Conservation (phyloP, 1,284 basidiomycete genomes). For the Cryptococcus sp. region DNA sequence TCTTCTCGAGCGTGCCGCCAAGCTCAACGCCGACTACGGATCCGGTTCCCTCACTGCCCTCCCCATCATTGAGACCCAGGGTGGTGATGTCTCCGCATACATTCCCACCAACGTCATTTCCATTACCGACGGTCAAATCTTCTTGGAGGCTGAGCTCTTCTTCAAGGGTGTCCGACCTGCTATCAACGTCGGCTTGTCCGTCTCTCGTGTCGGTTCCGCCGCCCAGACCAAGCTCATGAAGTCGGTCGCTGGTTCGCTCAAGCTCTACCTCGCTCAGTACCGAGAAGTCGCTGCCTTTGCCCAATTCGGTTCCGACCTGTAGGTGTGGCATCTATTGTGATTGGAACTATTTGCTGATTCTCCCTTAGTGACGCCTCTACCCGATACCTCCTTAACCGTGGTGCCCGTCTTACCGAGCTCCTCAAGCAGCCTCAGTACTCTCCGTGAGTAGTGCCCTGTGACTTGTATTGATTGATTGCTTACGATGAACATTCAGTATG, state of each 20-base stretch:
- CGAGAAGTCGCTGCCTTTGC: constrained; percentile 97
- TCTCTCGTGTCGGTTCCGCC: constrained; percentile 99
- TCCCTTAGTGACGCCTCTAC: constrained; percentile 79
- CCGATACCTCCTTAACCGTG: constrained; percentile 94
- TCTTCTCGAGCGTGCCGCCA: constrained; percentile 98
- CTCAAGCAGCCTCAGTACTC: constrained; percentile 99
- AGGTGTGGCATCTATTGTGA: not conserved
- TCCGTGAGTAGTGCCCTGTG: constrained; percentile 27
- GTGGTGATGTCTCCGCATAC: constrained; percentile 99
- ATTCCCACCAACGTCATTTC: constrained; percentile 86
- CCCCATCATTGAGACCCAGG: constrained; percentile 99
- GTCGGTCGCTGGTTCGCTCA: constrained; percentile 99
- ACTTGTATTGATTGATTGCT: constrained; percentile 8
- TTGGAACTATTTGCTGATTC: constrained; percentile 2
- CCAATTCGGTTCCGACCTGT: constrained; percentile 98
- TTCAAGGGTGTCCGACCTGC: constrained; percentile 99
- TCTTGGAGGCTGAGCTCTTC: constrained; percentile 99
- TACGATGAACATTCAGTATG: constrained; percentile 30
- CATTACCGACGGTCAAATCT: constrained; percentile 96
- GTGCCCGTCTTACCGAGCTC: constrained; percentile 96
- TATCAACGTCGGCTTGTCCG: constrained; percentile 99
- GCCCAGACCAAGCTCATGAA: constrained; percentile 99
- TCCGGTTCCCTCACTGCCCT: constrained; percentile 97
- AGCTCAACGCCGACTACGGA: constrained; percentile 98
- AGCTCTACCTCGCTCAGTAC: constrained; percentile 99